Conservation (phyloP, 1,284 basidiomycete genomes). For the Malassezia caprae region DNA sequence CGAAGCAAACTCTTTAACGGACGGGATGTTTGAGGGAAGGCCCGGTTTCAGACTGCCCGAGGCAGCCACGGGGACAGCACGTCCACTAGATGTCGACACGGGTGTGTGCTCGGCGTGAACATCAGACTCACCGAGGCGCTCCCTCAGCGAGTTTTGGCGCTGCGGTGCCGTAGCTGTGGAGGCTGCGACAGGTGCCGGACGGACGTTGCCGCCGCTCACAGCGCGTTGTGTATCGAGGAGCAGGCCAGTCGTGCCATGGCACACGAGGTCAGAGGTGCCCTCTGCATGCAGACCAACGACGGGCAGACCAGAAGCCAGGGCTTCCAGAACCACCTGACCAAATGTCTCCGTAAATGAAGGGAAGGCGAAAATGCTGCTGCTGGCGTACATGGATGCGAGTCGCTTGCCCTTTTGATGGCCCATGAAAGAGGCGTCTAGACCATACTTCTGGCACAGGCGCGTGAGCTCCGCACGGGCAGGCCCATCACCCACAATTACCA, state of each 20-base stretch:
- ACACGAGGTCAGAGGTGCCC: slow-evolving; percentile 55
- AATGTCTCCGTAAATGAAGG: slow-evolving; percentile 56
- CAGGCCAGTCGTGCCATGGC: slow-evolving; percentile 51
- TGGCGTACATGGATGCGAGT: slow-evolving; percentile 51
- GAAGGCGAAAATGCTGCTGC: slow-evolving; percentile 55
- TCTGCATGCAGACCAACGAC: slow-evolving; percentile 56
- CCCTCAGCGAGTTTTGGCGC: neutral
- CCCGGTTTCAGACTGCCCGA: slow-evolving; percentile 11
- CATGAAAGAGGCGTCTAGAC: slow-evolving; percentile 53
- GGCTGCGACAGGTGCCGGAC: neutral
- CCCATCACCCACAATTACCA: slow-evolving; percentile 56
- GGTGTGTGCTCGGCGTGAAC: neutral
- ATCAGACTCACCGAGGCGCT: neutral
- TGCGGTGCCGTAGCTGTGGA: neutral
- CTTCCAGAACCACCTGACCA: slow-evolving; percentile 56
- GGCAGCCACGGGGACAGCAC: slow-evolving; percentile 6
- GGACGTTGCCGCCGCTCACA: neutral
- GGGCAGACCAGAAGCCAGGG: slow-evolving; percentile 54
- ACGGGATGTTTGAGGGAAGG: slow-evolving; percentile 24
- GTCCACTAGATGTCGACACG: neutral
- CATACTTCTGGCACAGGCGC: slow-evolving; percentile 49
- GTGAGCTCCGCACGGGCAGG: slow-evolving; percentile 53
- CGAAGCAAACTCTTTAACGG: slow-evolving; percentile 36
- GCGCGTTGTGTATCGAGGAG: slow-evolving; percentile 40
- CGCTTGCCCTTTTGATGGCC: slow-evolving; percentile 51